Conservation (phyloP, 345 rosid species). For the Clausena lansium region DNA sequence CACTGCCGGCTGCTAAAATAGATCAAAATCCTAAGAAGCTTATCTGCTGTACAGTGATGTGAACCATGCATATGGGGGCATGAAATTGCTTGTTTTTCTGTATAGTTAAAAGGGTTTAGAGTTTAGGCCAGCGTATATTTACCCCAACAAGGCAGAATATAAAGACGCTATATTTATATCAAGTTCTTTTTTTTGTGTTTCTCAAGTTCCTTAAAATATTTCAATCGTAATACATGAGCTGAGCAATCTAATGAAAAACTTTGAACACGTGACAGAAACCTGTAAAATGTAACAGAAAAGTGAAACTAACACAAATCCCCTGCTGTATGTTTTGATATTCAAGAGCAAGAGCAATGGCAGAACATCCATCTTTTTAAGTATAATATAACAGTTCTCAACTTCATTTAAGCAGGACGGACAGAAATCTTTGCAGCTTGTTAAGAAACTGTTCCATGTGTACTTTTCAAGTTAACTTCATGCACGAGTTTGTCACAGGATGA, state of each 20-base stretch:
- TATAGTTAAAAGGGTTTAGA: not conserved
- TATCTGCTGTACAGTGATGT: not conserved
- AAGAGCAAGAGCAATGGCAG: not conserved
- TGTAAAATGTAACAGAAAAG: not conserved
- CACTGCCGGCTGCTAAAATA: not conserved
- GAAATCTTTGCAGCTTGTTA: not conserved
- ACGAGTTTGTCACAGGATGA: conserved; percentile 1
- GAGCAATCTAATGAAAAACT: too few species aligned
- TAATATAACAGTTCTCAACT: not conserved
- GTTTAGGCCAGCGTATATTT: too few species aligned
- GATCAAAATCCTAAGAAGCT: not conserved
- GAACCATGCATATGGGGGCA: not conserved
- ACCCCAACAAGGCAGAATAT: too few species aligned
- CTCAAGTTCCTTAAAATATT: too few species aligned
- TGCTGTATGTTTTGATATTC: not conserved
- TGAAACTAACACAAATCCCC: not conserved
- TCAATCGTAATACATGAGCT: too few species aligned
- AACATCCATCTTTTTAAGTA: not conserved
- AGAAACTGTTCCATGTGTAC: conserved; percentile 11
- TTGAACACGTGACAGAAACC: too few species aligned
- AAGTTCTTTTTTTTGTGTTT: too few species aligned
- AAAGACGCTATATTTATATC: too few species aligned
- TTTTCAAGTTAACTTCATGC: conserved; percentile 24
- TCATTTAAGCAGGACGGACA: not conserved
- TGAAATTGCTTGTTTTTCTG: not conserved